Conservation (phyloP, 2,329 filamentous ascomycete species). For the Talaromyces pinophilus region DNA sequence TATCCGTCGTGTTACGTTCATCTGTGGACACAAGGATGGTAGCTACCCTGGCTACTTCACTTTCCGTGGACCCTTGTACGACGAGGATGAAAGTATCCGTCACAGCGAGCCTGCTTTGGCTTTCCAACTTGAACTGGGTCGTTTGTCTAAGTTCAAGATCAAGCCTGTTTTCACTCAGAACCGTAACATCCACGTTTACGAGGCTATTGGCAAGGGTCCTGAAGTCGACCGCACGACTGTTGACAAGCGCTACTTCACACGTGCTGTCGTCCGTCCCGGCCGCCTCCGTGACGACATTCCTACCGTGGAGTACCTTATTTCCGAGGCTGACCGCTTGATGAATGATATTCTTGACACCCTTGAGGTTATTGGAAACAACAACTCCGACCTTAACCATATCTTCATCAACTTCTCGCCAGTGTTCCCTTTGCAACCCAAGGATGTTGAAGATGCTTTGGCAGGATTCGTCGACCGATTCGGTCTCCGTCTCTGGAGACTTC, state of each 20-base stretch:
- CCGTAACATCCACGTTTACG: constrained; percentile 98
- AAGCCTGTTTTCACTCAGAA: constrained; percentile 99
- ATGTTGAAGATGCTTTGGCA: constrained; percentile 89
- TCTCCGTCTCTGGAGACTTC: constrained; percentile 89
- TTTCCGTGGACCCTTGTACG: constrained; percentile 88
- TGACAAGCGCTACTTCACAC: constrained; percentile 93
- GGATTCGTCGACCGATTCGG: constrained; percentile 97
- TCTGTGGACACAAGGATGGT: constrained; percentile 91
- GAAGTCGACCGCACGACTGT: constrained; percentile 69
- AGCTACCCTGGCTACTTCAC: constrained; percentile 97
- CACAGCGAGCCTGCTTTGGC: constrained; percentile 94
- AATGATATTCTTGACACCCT: constrained; percentile 97
- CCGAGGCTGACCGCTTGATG: constrained; percentile 92
- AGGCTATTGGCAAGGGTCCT: constrained; percentile 89
- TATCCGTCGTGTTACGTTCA: constrained; percentile 90
- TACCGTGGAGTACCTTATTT: constrained; percentile 97
- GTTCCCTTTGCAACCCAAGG: constrained; percentile 84
- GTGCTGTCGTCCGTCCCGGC: constrained; percentile 90
- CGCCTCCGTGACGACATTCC: constrained; percentile 96
- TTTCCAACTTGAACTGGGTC: constrained; percentile 95
- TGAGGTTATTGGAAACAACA: constrained; percentile 98
- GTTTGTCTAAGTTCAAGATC: constrained; percentile 95
- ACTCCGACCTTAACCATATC: constrained; percentile 98
- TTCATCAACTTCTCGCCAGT: constrained; percentile 99
- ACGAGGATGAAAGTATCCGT: constrained; percentile 92